Conservation (phyloP, 148 eudicot genomes). For the Vaccinium macrocarpon region DNA sequence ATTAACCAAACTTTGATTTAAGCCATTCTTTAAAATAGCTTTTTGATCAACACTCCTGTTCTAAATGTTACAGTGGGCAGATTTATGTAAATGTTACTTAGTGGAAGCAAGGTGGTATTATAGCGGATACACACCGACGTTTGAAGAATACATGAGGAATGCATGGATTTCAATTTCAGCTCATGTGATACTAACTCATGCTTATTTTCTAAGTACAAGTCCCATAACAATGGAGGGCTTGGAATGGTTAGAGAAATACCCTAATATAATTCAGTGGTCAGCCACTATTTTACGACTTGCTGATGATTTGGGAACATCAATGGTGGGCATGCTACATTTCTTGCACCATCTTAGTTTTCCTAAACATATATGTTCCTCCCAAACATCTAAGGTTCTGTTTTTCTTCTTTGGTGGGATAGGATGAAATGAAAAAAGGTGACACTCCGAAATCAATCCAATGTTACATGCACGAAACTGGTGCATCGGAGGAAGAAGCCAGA, state of each 20-base stretch:
- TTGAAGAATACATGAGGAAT: conserved; percentile 18
- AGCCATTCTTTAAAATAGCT: too few species aligned
- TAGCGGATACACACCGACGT: conserved; percentile 17
- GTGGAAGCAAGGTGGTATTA: conserved; percentile 31
- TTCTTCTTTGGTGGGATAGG: not conserved
- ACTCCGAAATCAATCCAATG: conserved; percentile 28
- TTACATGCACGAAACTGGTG: conserved; percentile 29
- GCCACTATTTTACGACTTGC: not conserved
- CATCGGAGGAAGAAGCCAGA: conserved; percentile 21
- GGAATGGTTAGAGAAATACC: conserved; percentile 9
- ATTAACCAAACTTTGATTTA: not conserved
- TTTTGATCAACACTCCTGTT: not conserved
- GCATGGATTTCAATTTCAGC: conserved; percentile 18
- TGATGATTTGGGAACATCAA: conserved; percentile 15
- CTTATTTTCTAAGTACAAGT: not conserved
- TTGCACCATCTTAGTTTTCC: not conserved
- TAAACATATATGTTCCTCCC: too few species aligned
- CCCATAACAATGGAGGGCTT: conserved; percentile 2
- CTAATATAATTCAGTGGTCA: conserved; percentile 7
- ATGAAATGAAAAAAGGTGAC: conserved; percentile 33
- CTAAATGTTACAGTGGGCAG: conserved; percentile 24
- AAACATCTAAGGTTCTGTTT: too few species aligned
- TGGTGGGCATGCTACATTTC: not conserved
- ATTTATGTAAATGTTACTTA: conserved; percentile 13
- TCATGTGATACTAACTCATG: conserved; percentile 1